These are phyloP conservation scores for Pythium plurisporium DNA, from an alignment of 352 stramenopile species.

Conservation along the genomic window DNA sequence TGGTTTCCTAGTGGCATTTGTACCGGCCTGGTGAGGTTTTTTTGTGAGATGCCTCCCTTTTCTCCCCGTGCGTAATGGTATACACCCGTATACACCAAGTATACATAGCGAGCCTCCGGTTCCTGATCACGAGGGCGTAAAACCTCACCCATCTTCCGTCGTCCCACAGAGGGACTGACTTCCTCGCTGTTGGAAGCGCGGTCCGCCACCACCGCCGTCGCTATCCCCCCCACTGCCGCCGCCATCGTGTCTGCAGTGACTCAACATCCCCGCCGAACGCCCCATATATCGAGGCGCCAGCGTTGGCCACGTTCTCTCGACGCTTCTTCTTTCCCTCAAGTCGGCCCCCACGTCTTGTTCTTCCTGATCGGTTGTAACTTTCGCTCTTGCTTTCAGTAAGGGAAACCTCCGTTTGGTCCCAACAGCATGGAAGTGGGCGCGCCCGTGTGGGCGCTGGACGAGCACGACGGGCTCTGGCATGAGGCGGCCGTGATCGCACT, in stretches of 20 bases:
- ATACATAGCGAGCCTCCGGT: neutral
- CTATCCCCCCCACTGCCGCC: too few species aligned
- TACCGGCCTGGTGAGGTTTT: constrained; percentile 6
- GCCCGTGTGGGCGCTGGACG: constrained; percentile 67
- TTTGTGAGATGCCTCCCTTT: too few species aligned
- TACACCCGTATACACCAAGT: constrained; percentile 4
- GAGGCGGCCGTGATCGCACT: constrained; percentile 55
- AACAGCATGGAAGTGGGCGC: constrained; percentile 65
- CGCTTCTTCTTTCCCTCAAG: neutral
- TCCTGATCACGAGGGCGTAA: constrained; percentile 1
- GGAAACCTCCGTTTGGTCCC: too few species aligned
- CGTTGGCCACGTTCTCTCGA: neutral
- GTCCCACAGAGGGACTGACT: constrained; percentile 15
- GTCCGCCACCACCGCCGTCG: too few species aligned
- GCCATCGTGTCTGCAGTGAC: too few species aligned
- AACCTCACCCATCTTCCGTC: constrained; percentile 13
- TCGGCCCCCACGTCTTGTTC: neutral
- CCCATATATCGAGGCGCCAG: neutral
- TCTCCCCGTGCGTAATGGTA: constrained; percentile 16
- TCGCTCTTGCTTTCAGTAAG: too few species aligned
- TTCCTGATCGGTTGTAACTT: neutral
- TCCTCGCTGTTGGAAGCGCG: constrained; percentile 11
- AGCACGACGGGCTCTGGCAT: constrained; percentile 56
- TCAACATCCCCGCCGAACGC: too few species aligned
- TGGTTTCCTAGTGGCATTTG: constrained; percentile 1